Conservation (phyloP, 768 basidiomycete genomes). For the Nidularia sp. region DNA sequence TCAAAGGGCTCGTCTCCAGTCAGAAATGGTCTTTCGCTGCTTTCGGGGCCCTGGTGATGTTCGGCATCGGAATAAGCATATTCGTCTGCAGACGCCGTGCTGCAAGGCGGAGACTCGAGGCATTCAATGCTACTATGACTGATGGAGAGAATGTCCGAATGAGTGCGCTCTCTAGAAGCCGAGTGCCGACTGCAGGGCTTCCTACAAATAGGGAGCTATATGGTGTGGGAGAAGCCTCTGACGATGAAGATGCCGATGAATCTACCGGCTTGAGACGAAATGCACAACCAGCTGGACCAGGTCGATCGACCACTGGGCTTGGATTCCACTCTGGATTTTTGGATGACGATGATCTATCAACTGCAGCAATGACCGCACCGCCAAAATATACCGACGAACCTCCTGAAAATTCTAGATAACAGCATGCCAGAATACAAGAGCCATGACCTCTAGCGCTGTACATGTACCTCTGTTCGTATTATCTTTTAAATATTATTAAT, state of each 20-base stretch:
- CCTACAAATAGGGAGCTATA: too few relatives aligned
- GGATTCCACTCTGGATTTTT: constrained; percentile 79
- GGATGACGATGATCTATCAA: constrained; percentile 65
- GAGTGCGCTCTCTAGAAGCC: constrained; percentile 77
- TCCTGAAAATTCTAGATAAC: too few relatives aligned
- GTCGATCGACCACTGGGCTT: constrained; percentile 30
- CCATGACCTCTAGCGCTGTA: not conserved
- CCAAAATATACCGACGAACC: constrained; percentile 55
- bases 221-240: constrained; percentile 74
- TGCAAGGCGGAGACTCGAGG: constrained; percentile 18
- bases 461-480: not conserved
- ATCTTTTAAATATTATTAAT: not conserved
- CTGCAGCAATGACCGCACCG: constrained; percentile 21
- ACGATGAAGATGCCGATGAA: constrained; percentile 66
- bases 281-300: constrained; percentile 2
- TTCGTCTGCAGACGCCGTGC: constrained; percentile 79
- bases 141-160: constrained; percentile 64
- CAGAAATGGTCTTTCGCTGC: constrained; percentile 92
- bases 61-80: constrained; percentile 60
- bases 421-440: too few relatives aligned
- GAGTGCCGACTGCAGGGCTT: too few relatives aligned
- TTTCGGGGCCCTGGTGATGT: constrained; percentile 68
- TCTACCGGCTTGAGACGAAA: constrained; percentile 52
- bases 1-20: constrained; percentile 66
- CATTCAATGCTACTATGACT: constrained; percentile 26